Percentiles rank a stretch among this genome's conserved stretches.
phyloP scores from a whole-genome alignment of 2,329 filamentous ascomycete genomes.

The Emmonsiellopsis sp. region DNA sequence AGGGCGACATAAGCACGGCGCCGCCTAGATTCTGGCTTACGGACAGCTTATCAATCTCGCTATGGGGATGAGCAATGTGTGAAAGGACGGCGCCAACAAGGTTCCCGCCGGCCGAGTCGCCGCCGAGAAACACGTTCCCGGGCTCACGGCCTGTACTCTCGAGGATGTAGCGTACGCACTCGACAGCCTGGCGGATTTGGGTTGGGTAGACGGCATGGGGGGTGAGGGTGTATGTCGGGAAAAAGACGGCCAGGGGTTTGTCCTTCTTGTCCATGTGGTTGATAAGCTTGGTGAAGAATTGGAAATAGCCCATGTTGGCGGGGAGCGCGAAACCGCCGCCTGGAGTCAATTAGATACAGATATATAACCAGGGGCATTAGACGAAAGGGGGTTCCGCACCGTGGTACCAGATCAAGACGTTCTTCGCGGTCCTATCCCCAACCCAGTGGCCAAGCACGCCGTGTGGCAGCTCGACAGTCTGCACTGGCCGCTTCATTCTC shows the following conservation, averaged over 20 bases:
- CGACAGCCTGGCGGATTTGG: conserved; percentile 29
- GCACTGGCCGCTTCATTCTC: conserved; percentile 14
- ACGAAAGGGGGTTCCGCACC: conserved; percentile 13
- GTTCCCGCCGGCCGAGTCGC: conserved; percentile 34
- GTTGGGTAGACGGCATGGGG: conserved; percentile 29
- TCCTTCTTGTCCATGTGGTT: conserved; percentile 29
- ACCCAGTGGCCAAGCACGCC: conserved; percentile 31
- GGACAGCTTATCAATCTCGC: conserved; percentile 34
- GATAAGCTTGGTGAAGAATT: conserved; percentile 37
- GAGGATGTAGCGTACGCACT: conserved; percentile 30
- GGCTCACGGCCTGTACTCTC: conserved; percentile 21
- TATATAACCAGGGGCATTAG: background rate
- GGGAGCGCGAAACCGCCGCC: conserved; percentile 48
- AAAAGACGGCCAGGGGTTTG: conserved; percentile 38
- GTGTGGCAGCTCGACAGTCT: conserved; percentile 22
- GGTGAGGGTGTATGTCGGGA: conserved; percentile 47
- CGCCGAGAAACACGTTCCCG: conserved; percentile 26
- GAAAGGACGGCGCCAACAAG: conserved; percentile 24
- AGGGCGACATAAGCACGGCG: conserved; percentile 46
- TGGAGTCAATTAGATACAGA: conserved; percentile 14
- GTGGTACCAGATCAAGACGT: conserved; percentile 32
- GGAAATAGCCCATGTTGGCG: conserved; percentile 36
- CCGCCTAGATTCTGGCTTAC: conserved; percentile 32
- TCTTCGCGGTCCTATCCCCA: conserved; percentile 25
- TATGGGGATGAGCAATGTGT: conserved; percentile 43